Evolutionary conservation across 2,329 filamentous ascomycete species (phyloP), one percentile per base, ranked within the genome.

Genomic region (Ceratocystis albifundus): DNA sequence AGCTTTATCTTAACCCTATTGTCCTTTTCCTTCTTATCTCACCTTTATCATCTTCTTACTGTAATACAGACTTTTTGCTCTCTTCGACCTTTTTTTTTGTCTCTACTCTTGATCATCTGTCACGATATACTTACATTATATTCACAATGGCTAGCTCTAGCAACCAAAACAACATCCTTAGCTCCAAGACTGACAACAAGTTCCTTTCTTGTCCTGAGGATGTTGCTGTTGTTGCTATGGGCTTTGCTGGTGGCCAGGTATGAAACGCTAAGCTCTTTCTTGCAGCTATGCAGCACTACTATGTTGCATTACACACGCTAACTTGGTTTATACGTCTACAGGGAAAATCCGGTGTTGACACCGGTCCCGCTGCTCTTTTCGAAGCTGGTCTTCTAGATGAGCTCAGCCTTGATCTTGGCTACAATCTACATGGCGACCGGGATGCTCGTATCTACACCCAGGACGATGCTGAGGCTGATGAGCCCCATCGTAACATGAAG

Each of bases 171-270:
- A n/a, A n/a, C n/a, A 81, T 82, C 78, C 79, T 81, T 72, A 82
- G 80, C 65, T 80, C 80, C 66, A 79, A 80, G 74, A 74, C 84
- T 70, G 75, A 78, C 70, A 81, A 80, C 74, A 91, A 88, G 74
- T 97, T 96, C 79, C 87, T 97, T 71, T 81, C 87, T 70, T 82
- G 87, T 73, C 84, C 86, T 41, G 82, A 89, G 73, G 87, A 97
- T 73, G 82, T 99, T 70, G 94, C 93, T 69, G 84, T 99, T 66
- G 90, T 97, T 46, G 91, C 93, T 62, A 94, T 97, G 46, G 93
- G 93, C 69, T 99, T 97, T 80, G 96, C 91, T 65, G 93, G 93
- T 70, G 94, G 94, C 67, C 94, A 96, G 85, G 91, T 94, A 85
- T 71, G 80, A 72, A 64, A 12, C 12, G 12, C 36, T 41, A 41